Evolutionary conservation across 768 basidiomycete species (phyloP), one percentile per base, ranked within the genome.

Genomic region (Mycena galopus): DNA sequence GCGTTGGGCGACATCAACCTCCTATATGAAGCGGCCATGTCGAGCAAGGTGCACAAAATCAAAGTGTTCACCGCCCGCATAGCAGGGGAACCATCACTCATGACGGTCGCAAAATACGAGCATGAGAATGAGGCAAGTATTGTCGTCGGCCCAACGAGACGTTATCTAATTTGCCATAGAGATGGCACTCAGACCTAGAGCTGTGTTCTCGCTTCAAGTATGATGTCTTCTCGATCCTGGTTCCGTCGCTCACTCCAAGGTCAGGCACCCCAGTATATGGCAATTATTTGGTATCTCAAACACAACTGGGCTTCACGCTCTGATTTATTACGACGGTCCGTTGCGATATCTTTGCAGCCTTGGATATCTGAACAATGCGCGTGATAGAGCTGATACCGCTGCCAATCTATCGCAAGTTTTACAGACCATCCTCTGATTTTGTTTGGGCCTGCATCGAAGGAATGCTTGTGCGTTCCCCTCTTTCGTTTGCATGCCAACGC

Each of bases 1-100:
- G 56, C 69, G 23, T 19, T 71, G 56, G 69, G 69, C 2, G 63
- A 71, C 9, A 71, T 71, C 17, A 71, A 71, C 42, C 69, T 71
- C 27, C 39, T 71, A 1, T 53, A 71, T 19, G 69, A 71, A 27
- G 51, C n/a, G 6, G n/a, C 63, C 10, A 30, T 55, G 42, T 10
- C 19, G 11, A 65, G 35, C 35, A 30, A 19, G 21, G 32, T 65
- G 19, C 27, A 59, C 44, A 59, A 59, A 30, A 42, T 71, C 56
- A 71, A 65, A 25, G 16, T 71, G 4, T 71, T 71, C 29, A 59
- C 69, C n/a, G 69, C 62, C 21, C 69, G 63, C 7, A 56, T 71
- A 17, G 51, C 58, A 0, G 63, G 69, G 2, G 51, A 65, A 16
- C 25, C 32, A 17, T 39, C 42, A 4, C 2, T 19, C 10, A 65